Evolutionary conservation across 129 eudicot genomes (phyloP).

Genomic region (Tagetes erecta): DNA sequence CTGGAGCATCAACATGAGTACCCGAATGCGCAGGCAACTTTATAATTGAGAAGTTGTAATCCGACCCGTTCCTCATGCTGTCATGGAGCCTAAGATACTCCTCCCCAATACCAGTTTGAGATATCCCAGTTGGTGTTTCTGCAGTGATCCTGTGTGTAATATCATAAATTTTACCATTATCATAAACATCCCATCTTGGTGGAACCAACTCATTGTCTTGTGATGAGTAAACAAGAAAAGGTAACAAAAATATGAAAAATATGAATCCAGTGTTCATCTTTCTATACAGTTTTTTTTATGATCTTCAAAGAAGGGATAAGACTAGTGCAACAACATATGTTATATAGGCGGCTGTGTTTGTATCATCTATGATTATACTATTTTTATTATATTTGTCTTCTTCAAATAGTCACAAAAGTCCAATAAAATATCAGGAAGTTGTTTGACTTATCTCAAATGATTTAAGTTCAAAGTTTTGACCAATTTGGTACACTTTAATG

Average conservation of each 20-base stretch:
- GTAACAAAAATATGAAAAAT: slow-evolving; percentile 1
- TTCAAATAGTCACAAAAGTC: background rate
- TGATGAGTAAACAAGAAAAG: slow-evolving; percentile 20
- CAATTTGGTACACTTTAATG: background rate
- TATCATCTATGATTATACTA: background rate
- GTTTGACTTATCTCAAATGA: background rate
- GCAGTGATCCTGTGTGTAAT: slow-evolving; percentile 66
- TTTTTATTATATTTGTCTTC: background rate
- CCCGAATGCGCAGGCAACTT: slow-evolving; percentile 77
- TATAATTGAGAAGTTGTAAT: slow-evolving; percentile 60
- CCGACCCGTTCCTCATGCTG: slow-evolving; percentile 79
- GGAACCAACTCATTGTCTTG: slow-evolving; percentile 33
- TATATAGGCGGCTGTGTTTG: slow-evolving; percentile 3
- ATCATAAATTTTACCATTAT: slow-evolving; percentile 55
- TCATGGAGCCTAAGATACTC: slow-evolving; percentile 42
- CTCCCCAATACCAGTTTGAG: slow-evolving; percentile 38
- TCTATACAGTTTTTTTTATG: background rate
- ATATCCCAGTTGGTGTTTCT: slow-evolving; percentile 42
- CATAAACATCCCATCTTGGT: slow-evolving; percentile 52
- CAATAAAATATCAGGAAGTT: background rate
- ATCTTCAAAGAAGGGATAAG: slow-evolving; percentile 2
- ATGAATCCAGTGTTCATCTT: slow-evolving; percentile 24
- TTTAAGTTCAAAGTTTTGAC: too few species aligned
- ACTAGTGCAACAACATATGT: background rate
- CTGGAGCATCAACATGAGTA: slow-evolving; percentile 95